Evolutionary conservation across 805 yeast species (phyloP), one percentile per base, ranked within the genome.

Genomic region (Kodamaea sagamina): DNA sequence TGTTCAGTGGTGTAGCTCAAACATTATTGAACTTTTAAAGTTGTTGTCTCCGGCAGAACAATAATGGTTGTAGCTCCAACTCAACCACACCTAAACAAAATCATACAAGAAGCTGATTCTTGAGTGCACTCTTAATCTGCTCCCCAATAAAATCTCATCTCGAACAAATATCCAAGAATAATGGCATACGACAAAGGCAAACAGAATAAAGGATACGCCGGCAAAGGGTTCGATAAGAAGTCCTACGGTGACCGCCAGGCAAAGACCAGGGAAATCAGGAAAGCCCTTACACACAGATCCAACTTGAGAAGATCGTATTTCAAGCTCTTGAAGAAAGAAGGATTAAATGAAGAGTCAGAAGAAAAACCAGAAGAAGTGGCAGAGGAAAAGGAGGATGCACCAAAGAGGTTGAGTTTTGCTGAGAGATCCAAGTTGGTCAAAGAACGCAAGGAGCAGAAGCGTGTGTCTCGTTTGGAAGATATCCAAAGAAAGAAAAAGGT

Each of bases 291-390:
- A 0, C 95, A 89, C 57, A 78, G 89, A 48, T 87, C 96, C 10
- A 76, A 93, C 54, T 75, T 90, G 51, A 79, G 88, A 68, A 86
- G 83, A 62, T 81, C 79, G 39, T 90, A 90, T 58, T 82, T 87
- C 71, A 89, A 89, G 61, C 69, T 88, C 42, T 61, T 89, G 31
- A 86, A 86, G 49, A 76, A 79, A 40, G 89, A 86, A 52, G 95
- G 90, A 34, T 28, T 32, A 1, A 75, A 75, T 39, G 47, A n/a
- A 10, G 46, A 22, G 2, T 31, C 29, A 7, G 25, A 39, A 11
- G 43, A 48, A 3, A 44, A 29, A 6, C 21, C 18, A 24, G 50
- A 52, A 4, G 50, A 55, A 21, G 53, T 50, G 18, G 46, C 41
- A 8, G 50, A 51, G 29, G 44, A 28, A 25, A 25, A 25, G 8